Percentiles rank a stretch among this genome's conserved stretches.
Evolutionary conservation across 257 asterid genomes (phyloP).

Genomic region (Lycium ferocissimum): DNA sequence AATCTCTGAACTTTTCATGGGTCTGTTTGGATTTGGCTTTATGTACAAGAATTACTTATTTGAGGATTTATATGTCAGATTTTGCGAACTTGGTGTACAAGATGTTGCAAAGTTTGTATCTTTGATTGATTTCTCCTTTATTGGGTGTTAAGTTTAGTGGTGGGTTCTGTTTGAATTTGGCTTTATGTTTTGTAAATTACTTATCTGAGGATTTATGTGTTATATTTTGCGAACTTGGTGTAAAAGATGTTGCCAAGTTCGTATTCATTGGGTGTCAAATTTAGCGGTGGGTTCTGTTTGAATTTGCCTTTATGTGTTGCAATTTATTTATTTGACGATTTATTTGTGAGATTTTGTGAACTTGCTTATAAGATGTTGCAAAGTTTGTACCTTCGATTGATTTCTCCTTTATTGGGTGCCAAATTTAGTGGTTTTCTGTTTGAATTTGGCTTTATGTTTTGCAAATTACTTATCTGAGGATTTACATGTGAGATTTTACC

Average conservation of each 20-base stretch:
- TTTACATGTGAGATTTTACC: neutral
- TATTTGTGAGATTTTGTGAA: neutral
- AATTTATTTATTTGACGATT: neutral
- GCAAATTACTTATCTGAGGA: neutral
- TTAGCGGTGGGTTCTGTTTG: neutral
- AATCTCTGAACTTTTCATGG: too few species aligned
- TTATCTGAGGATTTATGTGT: neutral
- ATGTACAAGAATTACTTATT: neutral
- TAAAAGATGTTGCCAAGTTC: neutral
- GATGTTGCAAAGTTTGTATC: neutral
- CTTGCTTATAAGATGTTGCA: neutral
- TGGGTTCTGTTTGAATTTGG: neutral
- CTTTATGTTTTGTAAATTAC: neutral
- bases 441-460: neutral
- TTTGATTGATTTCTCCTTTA: neutral
- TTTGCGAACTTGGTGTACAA: neutral
- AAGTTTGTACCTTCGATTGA: neutral
- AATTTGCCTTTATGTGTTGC: neutral
- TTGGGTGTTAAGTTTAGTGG: conserved; percentile 9
- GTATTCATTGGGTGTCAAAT: neutral
- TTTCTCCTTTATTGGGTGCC: neutral
- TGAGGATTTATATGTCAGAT: neutral
- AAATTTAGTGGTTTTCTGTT: neutral
- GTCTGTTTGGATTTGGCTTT: too few species aligned
- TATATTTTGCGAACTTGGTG: neutral